These are phyloP conservation scores for Apiospora kogelbergensis DNA, from an alignment of 2,329 filamentous ascomycete genomes.

Conservation along the genomic window DNA sequence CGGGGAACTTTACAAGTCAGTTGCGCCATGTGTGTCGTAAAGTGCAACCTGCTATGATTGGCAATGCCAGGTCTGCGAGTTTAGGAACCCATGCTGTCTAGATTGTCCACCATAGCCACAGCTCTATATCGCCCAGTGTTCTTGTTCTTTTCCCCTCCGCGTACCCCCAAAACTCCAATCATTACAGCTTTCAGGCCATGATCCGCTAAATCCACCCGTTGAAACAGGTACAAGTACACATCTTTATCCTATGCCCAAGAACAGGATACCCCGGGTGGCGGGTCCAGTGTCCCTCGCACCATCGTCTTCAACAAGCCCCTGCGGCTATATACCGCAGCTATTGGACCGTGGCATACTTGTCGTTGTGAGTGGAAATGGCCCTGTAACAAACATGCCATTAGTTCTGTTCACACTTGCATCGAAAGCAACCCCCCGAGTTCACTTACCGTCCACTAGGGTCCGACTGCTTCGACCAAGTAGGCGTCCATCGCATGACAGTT, in stretches of 20 bases:
- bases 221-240: not conserved
- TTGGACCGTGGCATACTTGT: conserved; percentile 65
- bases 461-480: conserved; percentile 94
- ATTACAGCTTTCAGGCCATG: not conserved
- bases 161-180: not conserved
- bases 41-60: not conserved
- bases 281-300: not conserved
- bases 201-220: not conserved
- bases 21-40: not conserved
- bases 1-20: not conserved
- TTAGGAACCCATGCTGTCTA: not conserved
- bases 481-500: conserved; percentile 95
- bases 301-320: not conserved
- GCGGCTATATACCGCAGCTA: not conserved
- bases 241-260: not conserved
- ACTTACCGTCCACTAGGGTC: conserved; percentile 88
- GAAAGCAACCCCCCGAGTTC: not conserved
- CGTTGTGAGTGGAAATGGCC: conserved; percentile 73
- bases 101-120: not conserved
- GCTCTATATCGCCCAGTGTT: not conserved
- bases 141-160: not conserved
- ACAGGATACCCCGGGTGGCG: not conserved
- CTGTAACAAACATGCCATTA: conserved; percentile 39
- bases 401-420: not conserved
- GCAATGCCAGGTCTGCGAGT: not conserved